Conservation (phyloP, 1,284 basidiomycete genomes). For the Apiotrichum veenhuisii region DNA sequence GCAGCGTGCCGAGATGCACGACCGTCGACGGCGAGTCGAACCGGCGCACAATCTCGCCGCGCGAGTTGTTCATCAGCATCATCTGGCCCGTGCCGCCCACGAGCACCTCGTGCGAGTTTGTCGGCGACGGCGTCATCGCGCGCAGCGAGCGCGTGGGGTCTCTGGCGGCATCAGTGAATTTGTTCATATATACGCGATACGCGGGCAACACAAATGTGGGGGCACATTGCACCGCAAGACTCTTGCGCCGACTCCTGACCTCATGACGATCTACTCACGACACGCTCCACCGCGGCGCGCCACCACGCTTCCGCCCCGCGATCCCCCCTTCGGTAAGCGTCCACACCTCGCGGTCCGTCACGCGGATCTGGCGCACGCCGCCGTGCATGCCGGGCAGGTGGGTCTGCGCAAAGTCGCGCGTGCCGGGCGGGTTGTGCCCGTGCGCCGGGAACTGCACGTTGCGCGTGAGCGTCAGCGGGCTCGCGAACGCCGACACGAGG, state of each 20-base stretch:
- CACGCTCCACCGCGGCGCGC: constrained; percentile 47
- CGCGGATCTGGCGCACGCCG: constrained; percentile 64
- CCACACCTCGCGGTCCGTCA: constrained; percentile 69
- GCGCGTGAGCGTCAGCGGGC: constrained; percentile 53
- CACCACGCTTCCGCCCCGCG: constrained; percentile 46
- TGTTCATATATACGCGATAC: background rate
- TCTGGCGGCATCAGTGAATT: constrained; percentile 5
- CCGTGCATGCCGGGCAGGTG: constrained; percentile 14
- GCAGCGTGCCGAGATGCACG: constrained; percentile 41
- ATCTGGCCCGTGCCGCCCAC: constrained; percentile 61
- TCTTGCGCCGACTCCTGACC: too few relatives aligned
- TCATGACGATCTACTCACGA: constrained; percentile 28
- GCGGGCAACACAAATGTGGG: too few relatives aligned
- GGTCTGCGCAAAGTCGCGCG: constrained; percentile 34
- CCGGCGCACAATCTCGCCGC: constrained; percentile 64
- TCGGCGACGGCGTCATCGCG: constrained; percentile 49
- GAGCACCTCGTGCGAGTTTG: constrained; percentile 56
- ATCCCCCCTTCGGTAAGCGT: constrained; percentile 48
- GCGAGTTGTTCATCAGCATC: constrained; percentile 67
- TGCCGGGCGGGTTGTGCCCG: constrained; percentile 50
- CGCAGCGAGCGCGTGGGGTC: constrained; percentile 41
- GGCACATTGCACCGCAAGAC: too few relatives aligned
- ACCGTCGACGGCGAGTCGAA: constrained; percentile 38
- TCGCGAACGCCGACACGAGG: constrained; percentile 67
- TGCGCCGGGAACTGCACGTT: constrained; percentile 66